Percentiles rank a stretch among this genome's conserved stretches.
These are phyloP conservation scores for Paralagenidium karlingii DNA, from an alignment of 352 stramenopile genomes.

Conservation along the genomic window DNA sequence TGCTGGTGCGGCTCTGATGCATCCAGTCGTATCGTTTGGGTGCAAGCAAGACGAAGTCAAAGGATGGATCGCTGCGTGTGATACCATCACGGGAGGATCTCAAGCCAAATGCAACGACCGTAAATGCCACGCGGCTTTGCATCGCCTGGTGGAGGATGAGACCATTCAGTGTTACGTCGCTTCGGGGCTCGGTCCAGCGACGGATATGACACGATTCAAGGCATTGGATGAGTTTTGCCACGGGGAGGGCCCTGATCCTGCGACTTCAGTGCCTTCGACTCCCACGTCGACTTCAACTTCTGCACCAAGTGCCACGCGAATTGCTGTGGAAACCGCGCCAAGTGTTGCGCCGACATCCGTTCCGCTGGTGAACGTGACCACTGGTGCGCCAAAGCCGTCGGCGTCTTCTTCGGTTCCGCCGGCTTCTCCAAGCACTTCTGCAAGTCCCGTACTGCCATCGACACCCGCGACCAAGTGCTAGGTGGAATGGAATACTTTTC, in stretches of 20 bases:
- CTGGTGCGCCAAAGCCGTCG: no score
- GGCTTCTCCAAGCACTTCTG: no score
- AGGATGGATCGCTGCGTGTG: slow-evolving; percentile 21
- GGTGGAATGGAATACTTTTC: no score
- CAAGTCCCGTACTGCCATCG: no score
- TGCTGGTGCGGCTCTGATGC: slow-evolving; percentile 1
- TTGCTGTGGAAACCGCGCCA: no score
- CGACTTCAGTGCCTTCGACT: no score
- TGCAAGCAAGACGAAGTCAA: slow-evolving; percentile 11
- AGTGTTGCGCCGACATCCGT: no score
- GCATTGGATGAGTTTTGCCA: slow-evolving; percentile 28
- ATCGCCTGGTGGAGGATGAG: slow-evolving; percentile 25
- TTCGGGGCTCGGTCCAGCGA: slow-evolving; percentile 13
- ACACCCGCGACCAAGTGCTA: no score
- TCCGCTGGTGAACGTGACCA: no score
- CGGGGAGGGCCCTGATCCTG: slow-evolving; percentile 19
- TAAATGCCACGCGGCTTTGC: slow-evolving; percentile 19
- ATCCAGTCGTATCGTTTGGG: slow-evolving; percentile 5
- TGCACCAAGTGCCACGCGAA: no score
- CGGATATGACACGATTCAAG: slow-evolving; percentile 20
- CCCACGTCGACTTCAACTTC: no score
- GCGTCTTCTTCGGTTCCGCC: no score
- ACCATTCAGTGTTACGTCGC: slow-evolving; percentile 18
- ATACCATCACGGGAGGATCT: slow-evolving; percentile 19
- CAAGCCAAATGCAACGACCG: slow-evolving; percentile 22